phyloP scores from a whole-genome alignment of 306 rosid species.

The Datisca glomerata region DNA sequence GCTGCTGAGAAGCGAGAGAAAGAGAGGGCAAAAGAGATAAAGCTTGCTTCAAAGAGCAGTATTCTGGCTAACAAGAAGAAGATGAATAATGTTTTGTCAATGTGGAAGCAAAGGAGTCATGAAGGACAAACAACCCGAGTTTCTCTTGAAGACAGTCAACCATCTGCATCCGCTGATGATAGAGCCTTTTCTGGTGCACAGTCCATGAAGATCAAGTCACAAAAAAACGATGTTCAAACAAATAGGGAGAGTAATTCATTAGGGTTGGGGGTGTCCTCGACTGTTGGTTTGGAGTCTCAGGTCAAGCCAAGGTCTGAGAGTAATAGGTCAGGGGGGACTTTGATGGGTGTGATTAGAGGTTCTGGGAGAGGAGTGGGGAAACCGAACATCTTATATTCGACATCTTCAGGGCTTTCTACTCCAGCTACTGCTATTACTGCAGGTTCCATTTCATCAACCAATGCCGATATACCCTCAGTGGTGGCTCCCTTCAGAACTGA shows the following conservation, averaged over 20 bases:
- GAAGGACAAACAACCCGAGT: slow-evolving; percentile 87
- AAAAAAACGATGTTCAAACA: slow-evolving; percentile 32
- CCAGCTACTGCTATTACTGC: slow-evolving; percentile 19
- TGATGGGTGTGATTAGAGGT: slow-evolving; percentile 96
- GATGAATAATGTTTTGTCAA: slow-evolving; percentile 83
- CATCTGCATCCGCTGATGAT: slow-evolving; percentile 42
- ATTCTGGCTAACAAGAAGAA: slow-evolving; percentile 91
- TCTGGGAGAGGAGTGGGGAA: slow-evolving; percentile 70
- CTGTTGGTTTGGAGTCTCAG: slow-evolving; percentile 37
- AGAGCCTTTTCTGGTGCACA: slow-evolving; percentile 39
- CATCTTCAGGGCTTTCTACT: slow-evolving; percentile 18
- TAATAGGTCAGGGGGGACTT: slow-evolving; percentile 75
- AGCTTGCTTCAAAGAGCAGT: slow-evolving; percentile 91
- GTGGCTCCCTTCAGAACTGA: slow-evolving; percentile 72
- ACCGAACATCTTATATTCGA: slow-evolving; percentile 47
- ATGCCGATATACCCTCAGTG: slow-evolving; percentile 30
- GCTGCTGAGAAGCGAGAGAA: slow-evolving; percentile 97
- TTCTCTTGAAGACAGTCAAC: slow-evolving; percentile 66
- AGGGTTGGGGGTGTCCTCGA: slow-evolving; percentile 27
- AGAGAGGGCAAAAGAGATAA: slow-evolving; percentile 80
- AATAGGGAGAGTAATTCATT: slow-evolving; percentile 37
- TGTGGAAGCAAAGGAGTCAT: slow-evolving; percentile 98
- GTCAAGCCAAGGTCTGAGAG: slow-evolving; percentile 70
- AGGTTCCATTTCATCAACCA: slow-evolving; percentile 20
- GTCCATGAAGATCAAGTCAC: slow-evolving; percentile 47